Base-by-base conservation (phyloP, 1,284 basidiomycete species). In the Phellinidium pouzarii region DNA sequence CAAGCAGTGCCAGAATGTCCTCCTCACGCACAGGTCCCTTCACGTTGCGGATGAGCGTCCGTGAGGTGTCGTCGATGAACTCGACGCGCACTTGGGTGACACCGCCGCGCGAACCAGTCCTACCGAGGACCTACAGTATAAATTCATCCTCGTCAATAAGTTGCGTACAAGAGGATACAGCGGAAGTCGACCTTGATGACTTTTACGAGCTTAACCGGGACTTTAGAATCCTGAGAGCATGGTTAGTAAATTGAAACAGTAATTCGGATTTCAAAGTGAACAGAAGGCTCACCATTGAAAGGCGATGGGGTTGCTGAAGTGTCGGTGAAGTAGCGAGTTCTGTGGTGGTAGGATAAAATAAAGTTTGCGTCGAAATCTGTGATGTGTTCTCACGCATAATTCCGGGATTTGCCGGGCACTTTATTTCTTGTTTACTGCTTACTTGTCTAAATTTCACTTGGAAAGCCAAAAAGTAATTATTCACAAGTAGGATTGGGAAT, bases 11-110 rank as follows among this genome's bases (percentile, higher is more conserved):
- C 62, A 99, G 81, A 68, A 99, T 98, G 73, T 99, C 96, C 72
- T 94, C 84, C 73, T 93, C 89, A 63, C 92, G 80, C 61, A 98
- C 94, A 60, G 95, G 94, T 23, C 96, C 96, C 78, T 99, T 99
- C 66, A 99, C 96, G 79, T 99, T 99, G 63, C 95, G 91, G 76
- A 99, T 96, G 74, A 99, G 96, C 61, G 90, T 88, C 65, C 96
- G 91, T 64, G 84, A 84, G 52, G 88, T 84, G 71, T 99, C 95
- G 73, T 99, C 95, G 89, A 99, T 88, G 80, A 99, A 98, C 73
- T 99, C 95, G 64, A 99, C 96, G 63, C 95, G 93, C 72, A 98
- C 94, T 80, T 99, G 96, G 61, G 94, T 99, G 65, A 99, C 94
- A 80, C 94, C 94, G 78, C 96, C 96, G 72, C 96, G 92, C 66